Percentiles rank a stretch among this genome's conserved stretches.
phyloP scores from a whole-genome alignment of 1,284 basidiomycete genomes.

The Ustilago xerochloae region DNA sequence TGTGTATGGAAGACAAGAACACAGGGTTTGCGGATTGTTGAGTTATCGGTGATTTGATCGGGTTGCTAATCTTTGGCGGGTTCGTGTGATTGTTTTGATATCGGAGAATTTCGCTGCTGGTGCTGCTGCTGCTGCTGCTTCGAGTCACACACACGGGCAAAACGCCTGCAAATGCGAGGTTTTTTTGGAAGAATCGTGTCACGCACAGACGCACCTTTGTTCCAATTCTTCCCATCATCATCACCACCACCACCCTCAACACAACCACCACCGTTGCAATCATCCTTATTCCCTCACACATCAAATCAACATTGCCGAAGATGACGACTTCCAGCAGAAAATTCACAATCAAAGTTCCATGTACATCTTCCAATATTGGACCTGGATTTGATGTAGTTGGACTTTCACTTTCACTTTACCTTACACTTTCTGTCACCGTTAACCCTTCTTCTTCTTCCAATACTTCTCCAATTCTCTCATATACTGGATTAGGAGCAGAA shows the following conservation, averaged over 20 bases:
- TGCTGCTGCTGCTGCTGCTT: background rate
- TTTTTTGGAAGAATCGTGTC: background rate
- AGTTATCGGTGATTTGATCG: background rate
- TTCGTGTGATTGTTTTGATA: no score
- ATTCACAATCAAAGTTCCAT: conserved; percentile 83
- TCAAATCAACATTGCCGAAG: background rate
- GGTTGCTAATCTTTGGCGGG: no score
- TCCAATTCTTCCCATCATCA: background rate
- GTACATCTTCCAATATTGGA: conserved; percentile 97
- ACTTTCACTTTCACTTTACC: conserved; percentile 88
- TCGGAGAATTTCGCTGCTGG: background rate
- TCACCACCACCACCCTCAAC: conserved; percentile 5
- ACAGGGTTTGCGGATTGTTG: no score
- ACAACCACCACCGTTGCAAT: no score
- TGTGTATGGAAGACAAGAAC: no score
- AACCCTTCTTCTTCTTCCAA: conserved; percentile 8
- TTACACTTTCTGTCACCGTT: conserved; percentile 79
- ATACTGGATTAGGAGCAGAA: conserved; percentile 86
- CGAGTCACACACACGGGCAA: background rate
- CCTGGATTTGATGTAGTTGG: conserved; percentile 99
- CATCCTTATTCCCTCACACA: background rate
- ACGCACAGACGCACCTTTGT: background rate
- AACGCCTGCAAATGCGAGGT: no score
- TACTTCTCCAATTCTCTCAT: conserved; percentile 75
- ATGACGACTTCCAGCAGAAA: conserved; percentile 21